Evolutionary conservation across 2,329 filamentous ascomycete species (phyloP), one percentile per base, ranked within the genome.

Genomic region (Sclerotiophoma versabilis): DNA sequence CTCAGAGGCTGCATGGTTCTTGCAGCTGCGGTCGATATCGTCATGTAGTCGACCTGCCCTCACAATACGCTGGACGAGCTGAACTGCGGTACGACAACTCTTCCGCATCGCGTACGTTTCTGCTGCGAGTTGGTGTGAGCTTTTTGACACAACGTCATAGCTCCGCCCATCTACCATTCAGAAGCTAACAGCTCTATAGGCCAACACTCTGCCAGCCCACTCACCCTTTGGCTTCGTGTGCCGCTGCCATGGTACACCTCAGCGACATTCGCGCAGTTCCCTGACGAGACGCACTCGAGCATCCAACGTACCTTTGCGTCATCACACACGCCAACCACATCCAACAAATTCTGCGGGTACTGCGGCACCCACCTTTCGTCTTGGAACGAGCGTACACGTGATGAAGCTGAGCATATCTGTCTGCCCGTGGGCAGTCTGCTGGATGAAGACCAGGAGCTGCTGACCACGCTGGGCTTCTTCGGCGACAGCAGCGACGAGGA

Each of bases 21-120:
- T 96, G 93, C 79, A 87, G 89, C 47, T 97, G 93, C 75, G 92
- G 92, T 52, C 86, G 93, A 57, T 96, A 95, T 70, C 83, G 87
- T 70, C 96, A 96, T 77, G 81, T 87, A 53, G 86, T 96, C 63
- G 77, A 84, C 38, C 81, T 93, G 20, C 92, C 92, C 33, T 75
- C 78, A 32, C 78, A 85, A 27, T 76, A 82, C 44, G 86, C 87
- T 14, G 83, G 87, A 62, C 85, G 96, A 19, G 84, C 92, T 58
- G 72, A 75, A 49, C 34, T 75, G 52, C 62, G 65, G 47, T 95
- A 96, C 72, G 88, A 92, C 74, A 86, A 87, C 30, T 84, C 85
- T 54, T 80, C 81, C 50, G 79, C 82, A 32, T 89, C 91, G 66
- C 86, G 92, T 96, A 85, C 76, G 90, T 84, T 30, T 19, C n/a